A percentile compares a stretch with the other conserved stretches of the same genome.
Conservation (phyloP, 2,329 filamentous ascomycete species). For the Cordyceps tenuipes region DNA sequence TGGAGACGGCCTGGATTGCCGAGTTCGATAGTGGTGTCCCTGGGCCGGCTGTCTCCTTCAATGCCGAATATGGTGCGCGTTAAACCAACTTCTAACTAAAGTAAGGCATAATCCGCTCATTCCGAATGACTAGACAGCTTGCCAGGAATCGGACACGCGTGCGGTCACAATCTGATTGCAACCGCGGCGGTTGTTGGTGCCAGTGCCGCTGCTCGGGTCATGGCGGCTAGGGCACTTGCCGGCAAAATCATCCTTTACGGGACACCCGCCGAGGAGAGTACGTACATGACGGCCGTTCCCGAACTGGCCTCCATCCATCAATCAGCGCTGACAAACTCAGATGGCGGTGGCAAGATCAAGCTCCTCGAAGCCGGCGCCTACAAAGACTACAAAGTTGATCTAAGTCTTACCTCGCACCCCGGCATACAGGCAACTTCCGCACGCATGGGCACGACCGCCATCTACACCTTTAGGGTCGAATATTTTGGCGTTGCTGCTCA, state of each 20-base stretch:
- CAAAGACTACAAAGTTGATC: slow-evolving; percentile 22
- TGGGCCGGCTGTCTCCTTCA: slow-evolving; percentile 33
- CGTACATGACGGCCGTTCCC: not conserved
- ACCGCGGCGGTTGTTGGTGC: slow-evolving; percentile 38
- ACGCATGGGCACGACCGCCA: slow-evolving; percentile 44
- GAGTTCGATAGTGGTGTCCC: slow-evolving; percentile 28
- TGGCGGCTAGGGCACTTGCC: slow-evolving; percentile 31
- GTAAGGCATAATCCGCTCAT: slow-evolving; percentile 8
- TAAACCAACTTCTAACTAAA: slow-evolving; percentile 25
- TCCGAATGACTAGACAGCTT: slow-evolving; percentile 40
- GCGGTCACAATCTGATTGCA: slow-evolving; percentile 48
- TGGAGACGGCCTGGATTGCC: slow-evolving; percentile 37
- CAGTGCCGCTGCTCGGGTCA: slow-evolving; percentile 36
- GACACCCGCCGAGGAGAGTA: slow-evolving; percentile 45
- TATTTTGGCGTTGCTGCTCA: slow-evolving; percentile 48
- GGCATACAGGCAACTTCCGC: slow-evolving; percentile 33
- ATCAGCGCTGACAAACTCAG: not conserved
- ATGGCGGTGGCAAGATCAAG: slow-evolving; percentile 41
- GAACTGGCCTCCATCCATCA: not conserved
- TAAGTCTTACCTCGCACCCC: slow-evolving; percentile 23
- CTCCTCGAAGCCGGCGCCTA: slow-evolving; percentile 37
- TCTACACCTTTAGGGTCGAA: slow-evolving; percentile 38
- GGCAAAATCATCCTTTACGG: slow-evolving; percentile 40
- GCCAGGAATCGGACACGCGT: slow-evolving; percentile 43
- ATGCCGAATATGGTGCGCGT: slow-evolving; percentile 26